A percentile compares a stretch with the other conserved stretches of the same genome.
These are phyloP conservation scores for Solanum chmielewskii DNA, from an alignment of 257 asterid species.

Conservation along the genomic window DNA sequence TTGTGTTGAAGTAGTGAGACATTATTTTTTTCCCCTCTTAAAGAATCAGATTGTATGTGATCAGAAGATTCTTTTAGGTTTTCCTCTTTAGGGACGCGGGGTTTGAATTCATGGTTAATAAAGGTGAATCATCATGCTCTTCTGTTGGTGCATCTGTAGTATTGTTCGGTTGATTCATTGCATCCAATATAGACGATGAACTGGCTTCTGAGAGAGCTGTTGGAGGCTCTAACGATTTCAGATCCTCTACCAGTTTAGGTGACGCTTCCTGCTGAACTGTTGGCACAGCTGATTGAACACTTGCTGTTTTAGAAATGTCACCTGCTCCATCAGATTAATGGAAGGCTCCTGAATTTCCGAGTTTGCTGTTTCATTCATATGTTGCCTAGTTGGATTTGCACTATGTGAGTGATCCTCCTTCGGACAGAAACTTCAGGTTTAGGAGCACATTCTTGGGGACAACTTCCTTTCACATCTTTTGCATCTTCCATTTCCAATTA, in stretches of 20 bases:
- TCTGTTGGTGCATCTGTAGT: conserved; percentile 16
- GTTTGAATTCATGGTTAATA: conserved; percentile 8
- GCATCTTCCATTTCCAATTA: conserved; percentile 51
- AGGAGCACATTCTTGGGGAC: conserved; percentile 31
- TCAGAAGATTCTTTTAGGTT: neutral
- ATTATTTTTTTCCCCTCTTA: neutral
- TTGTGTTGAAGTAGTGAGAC: conserved; percentile 11
- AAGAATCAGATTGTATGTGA: neutral
- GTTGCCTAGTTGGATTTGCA: conserved; percentile 9
- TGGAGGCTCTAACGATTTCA: conserved; percentile 3
- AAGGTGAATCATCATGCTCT: conserved; percentile 13
- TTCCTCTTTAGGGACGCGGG: conserved; percentile 7
- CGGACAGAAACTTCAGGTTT: conserved; percentile 17
- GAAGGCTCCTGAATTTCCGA: conserved; percentile 9
- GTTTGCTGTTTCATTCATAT: conserved; percentile 13
- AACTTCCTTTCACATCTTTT: conserved; percentile 17
- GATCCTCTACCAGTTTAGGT: conserved; percentile 3
- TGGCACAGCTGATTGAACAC: conserved; percentile 6
- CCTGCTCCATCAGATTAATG: conserved; percentile 2
- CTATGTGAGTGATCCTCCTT: conserved; percentile 23
- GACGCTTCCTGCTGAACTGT: conserved; percentile 13
- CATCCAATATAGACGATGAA: conserved; percentile 16
- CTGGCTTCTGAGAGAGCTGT: neutral
- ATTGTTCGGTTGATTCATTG: neutral
- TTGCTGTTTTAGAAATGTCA: conserved; percentile 1